These are phyloP conservation scores for Aspergillus latus DNA, from an alignment of 2,329 filamentous ascomycete genomes.

Conservation along the genomic window DNA sequence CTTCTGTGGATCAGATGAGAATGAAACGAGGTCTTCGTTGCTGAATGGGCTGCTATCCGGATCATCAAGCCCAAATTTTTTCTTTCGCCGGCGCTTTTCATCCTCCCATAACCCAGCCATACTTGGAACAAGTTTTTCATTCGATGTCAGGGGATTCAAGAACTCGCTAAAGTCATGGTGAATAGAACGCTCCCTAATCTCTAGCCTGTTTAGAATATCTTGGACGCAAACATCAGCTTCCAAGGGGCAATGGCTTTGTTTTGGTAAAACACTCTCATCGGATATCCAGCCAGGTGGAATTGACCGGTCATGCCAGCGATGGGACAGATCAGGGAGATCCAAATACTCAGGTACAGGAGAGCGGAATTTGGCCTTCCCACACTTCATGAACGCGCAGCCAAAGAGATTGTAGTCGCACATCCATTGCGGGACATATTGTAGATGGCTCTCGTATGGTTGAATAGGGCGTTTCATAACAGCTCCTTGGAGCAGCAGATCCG, in stretches of 20 bases:
- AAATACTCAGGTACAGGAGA: slow-evolving; percentile 69
- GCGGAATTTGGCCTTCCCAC: slow-evolving; percentile 69
- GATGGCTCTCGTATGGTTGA: slow-evolving; percentile 90
- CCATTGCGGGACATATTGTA: slow-evolving; percentile 92
- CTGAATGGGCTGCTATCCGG: slow-evolving; percentile 74
- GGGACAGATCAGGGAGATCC: slow-evolving; percentile 60
- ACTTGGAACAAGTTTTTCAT: slow-evolving; percentile 84
- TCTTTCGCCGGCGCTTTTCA: slow-evolving; percentile 76
- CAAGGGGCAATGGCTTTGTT: slow-evolving; percentile 82
- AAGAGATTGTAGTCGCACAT: slow-evolving; percentile 99
- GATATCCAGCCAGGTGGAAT: slow-evolving; percentile 62
- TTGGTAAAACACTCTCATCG: slow-evolving; percentile 64
- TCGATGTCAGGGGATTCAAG: slow-evolving; percentile 59
- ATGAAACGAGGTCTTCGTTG: slow-evolving; percentile 76
- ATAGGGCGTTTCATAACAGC: slow-evolving; percentile 79
- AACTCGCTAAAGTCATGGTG: slow-evolving; percentile 87
- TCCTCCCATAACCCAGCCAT: slow-evolving; percentile 94
- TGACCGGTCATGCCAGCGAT: slow-evolving; percentile 78
- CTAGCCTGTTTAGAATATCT: slow-evolving; percentile 77
- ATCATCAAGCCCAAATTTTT: slow-evolving; percentile 63
- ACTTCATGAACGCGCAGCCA: slow-evolving; percentile 84
- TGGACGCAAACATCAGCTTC: slow-evolving; percentile 89
- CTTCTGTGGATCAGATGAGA: slow-evolving; percentile 79
- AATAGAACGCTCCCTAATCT: slow-evolving; percentile 70
- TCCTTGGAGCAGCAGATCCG: slow-evolving; percentile 84